Percentiles rank a stretch among this genome's conserved stretches.
These are phyloP conservation scores for Fusarium nematophilum DNA, from an alignment of 2,329 filamentous ascomycete species.

Conservation along the genomic window DNA sequence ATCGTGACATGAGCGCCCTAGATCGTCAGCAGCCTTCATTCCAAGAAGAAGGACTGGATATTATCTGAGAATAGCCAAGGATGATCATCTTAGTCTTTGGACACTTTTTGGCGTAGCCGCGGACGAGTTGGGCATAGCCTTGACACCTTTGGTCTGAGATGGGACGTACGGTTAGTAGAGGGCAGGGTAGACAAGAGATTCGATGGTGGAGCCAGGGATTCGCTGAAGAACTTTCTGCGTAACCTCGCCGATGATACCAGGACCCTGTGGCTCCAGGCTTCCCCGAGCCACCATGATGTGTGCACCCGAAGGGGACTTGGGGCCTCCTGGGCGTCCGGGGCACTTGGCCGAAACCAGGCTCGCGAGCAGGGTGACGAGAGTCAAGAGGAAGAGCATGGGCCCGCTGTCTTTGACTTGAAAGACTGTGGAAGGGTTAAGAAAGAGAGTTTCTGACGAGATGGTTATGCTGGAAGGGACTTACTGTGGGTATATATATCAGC, in stretches of 20 bases:
- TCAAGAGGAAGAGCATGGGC: conserved; percentile 22
- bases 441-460: not conserved
- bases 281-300: conserved; percentile 37
- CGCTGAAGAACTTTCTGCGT: conserved; percentile 16
- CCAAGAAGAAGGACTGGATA: not conserved
- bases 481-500: not conserved
- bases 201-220: conserved; percentile 22
- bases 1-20: conserved; percentile 40
- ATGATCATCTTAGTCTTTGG: conserved; percentile 37
- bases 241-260: conserved; percentile 37
- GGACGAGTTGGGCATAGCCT: conserved; percentile 13
- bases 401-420: too few relatives aligned
- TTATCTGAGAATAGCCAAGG: conserved; percentile 38
- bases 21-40: not conserved
- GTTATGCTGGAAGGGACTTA: not conserved
- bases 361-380: not conserved
- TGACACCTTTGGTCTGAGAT: conserved; percentile 35
- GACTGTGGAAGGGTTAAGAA: not conserved
- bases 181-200: conserved; percentile 32
- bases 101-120: conserved; percentile 21
- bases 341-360: not conserved
- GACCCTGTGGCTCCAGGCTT: conserved; percentile 33
- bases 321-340: not conserved
- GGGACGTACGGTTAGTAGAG: conserved; percentile 24
- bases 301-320: conserved; percentile 23